phyloP scores from a whole-genome alignment of 305 asterid genomes.

The Plantago rigida region DNA sequence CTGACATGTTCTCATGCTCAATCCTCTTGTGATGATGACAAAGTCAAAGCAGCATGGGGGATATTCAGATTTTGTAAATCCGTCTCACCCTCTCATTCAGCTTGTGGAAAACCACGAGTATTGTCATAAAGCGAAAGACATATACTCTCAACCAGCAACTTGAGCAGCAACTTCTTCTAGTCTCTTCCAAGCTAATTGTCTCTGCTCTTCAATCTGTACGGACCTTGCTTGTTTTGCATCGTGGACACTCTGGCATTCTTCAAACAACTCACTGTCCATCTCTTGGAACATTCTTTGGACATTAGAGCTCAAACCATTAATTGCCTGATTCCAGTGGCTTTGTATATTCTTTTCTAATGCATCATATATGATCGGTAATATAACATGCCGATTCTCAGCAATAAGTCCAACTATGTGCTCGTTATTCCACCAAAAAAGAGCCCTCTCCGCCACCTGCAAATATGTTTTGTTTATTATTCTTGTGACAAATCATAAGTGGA shows the following conservation, averaged over 20 bases:
- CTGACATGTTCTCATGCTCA: constrained; percentile 7
- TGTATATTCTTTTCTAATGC: constrained; percentile 61
- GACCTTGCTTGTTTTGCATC: constrained; percentile 55
- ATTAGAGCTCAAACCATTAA: constrained; percentile 69
- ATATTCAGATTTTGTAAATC: not conserved
- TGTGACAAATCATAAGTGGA: too few species aligned
- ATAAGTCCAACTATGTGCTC: constrained; percentile 79
- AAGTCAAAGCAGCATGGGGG: not conserved
- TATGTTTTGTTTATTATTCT: not conserved
- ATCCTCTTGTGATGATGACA: not conserved
- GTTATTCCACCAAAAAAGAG: constrained; percentile 94
- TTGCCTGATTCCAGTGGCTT: constrained; percentile 85
- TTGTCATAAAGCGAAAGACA: not conserved
- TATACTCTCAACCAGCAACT: constrained; percentile 11
- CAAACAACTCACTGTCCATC: constrained; percentile 76
- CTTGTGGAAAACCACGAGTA: too few species aligned
- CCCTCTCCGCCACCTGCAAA: constrained; percentile 81
- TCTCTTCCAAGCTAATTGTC: constrained; percentile 54
- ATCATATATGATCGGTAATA: constrained; percentile 71
- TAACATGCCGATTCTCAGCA: constrained; percentile 59
- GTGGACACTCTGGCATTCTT: constrained; percentile 51
- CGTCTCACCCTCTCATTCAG: too few species aligned
- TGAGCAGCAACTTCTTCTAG: constrained; percentile 57
- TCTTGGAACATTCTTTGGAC: constrained; percentile 78
- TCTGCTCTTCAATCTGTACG: constrained; percentile 44